Conservation (phyloP, 1,139 yeast genomes). For the Nematodospora anomalae region DNA sequence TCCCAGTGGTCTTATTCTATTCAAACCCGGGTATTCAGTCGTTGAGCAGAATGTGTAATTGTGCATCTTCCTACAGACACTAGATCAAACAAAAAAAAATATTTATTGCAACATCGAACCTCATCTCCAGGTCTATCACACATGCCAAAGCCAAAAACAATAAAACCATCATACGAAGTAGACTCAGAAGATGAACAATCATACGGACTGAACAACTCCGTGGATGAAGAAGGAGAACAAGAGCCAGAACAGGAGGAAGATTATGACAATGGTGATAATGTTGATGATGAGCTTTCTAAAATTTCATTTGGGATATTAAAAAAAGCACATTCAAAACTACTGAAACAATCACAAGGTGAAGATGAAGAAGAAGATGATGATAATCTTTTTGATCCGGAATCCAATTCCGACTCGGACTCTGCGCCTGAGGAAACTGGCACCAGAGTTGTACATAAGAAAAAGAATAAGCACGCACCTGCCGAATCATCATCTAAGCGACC, state of each 20-base stretch:
- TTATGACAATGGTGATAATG: slow-evolving; percentile 18
- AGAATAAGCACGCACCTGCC: slow-evolving; percentile 76
- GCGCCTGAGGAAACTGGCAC: slow-evolving; percentile 19
- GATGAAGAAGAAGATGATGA: slow-evolving; percentile 19
- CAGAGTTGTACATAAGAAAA: slow-evolving; percentile 26
- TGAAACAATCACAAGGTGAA: slow-evolving; percentile 26
- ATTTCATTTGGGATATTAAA: slow-evolving; percentile 62
- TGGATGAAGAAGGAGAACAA: slow-evolving; percentile 10
- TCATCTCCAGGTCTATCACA: slow-evolving; percentile 2
- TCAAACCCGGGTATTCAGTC: too few relatives aligned
- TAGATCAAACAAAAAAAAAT: slow-evolving; percentile 3
- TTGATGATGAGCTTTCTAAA: slow-evolving; percentile 21
- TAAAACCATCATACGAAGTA: slow-evolving; percentile 19
- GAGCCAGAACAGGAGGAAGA: neutral
- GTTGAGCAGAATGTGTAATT: too few relatives aligned
- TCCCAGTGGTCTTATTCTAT: too few relatives aligned
- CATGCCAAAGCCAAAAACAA: slow-evolving; percentile 12
- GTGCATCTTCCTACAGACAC: too few relatives aligned
- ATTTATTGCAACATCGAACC: neutral
- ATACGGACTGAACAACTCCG: slow-evolving; percentile 14
- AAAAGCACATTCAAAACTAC: slow-evolving; percentile 53
- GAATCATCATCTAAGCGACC: slow-evolving; percentile 71
- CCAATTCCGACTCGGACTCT: slow-evolving; percentile 14
- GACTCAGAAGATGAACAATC: slow-evolving; percentile 22
- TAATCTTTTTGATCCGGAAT: slow-evolving; percentile 14